Evolutionary conservation across 129 eudicot species (phyloP), one percentile per base, ranked within the genome.

Genomic region (Artemisia tridentata): DNA sequence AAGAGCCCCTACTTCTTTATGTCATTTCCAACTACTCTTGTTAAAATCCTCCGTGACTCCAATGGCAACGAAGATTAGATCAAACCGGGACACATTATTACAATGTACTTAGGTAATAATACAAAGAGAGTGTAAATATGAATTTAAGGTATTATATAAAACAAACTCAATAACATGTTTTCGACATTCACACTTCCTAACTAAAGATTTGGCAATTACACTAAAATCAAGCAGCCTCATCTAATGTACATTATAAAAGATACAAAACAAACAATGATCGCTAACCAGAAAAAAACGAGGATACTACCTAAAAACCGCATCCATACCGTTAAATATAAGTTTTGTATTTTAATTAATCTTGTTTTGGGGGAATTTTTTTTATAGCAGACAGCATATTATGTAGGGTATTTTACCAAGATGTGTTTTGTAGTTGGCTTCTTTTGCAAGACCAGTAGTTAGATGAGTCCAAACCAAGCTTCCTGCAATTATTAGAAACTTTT

Each of bases 301-400:
- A 88, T 84, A 88, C 96, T 79, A 84, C 85, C 77, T 83, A 85
- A 88, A 88, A 88, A 59, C 78, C 79, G 96, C 91, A 88, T 86
- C 96, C 91, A 68, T 78, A 85, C 82, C 75, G 66, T 81, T 58
- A 60, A 68, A 65, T 74, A 72, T 71, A 81, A 68, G 61, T 78
- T 75, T 75, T 27, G 81, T 69, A 75, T 45, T 69, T 58, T 46
- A 64, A 68, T 49, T 60, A 64, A 63, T 63, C 13, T 55, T 47
- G 64, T 71, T 58, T 67, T 63, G 6, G 21, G 38, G 20, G 55
- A 8, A 43, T 59, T 34, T 19, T 70, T 67, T 34, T 14, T 65
- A 65, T 71, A 60, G 54, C 78, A 69, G 78, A 55, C 61, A 67
- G 67, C 53, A 65, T 64, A 72, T 70, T 69, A 76, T 52, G 78